phyloP scores from a whole-genome alignment of 2,329 filamentous ascomycete species.

The Alternaria alternata region DNA sequence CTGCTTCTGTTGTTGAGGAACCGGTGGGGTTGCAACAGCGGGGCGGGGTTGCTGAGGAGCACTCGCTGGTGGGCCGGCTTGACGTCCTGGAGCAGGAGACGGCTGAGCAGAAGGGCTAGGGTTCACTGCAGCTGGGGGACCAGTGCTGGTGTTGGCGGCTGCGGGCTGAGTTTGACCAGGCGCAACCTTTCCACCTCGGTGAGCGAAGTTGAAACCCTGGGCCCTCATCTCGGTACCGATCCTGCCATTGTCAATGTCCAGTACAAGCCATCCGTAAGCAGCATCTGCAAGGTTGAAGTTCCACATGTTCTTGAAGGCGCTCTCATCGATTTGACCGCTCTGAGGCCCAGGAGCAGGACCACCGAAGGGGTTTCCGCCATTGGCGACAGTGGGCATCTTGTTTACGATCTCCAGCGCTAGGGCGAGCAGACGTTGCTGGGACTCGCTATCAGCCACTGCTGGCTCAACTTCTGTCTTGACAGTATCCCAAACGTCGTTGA shows the following conservation, averaged over 20 bases:
- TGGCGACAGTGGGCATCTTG: conserved; percentile 96
- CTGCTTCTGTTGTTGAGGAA: conserved; percentile 53
- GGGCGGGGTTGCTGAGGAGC: conserved; percentile 46
- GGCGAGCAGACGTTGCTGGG: conserved; percentile 89
- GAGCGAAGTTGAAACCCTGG: conserved; percentile 98
- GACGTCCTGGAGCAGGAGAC: conserved; percentile 44
- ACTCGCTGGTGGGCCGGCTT: conserved; percentile 40
- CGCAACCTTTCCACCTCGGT: conserved; percentile 79
- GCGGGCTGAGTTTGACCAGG: conserved; percentile 50
- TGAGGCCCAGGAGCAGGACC: conserved; percentile 77
- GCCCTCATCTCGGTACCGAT: conserved; percentile 99
- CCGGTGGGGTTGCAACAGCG: conserved; percentile 46
- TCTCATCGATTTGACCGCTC: conserved; percentile 93
- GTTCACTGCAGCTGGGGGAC: conserved; percentile 50
- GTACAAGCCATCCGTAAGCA: conserved; percentile 92
- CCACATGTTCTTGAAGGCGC: conserved; percentile 99
- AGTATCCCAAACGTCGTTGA: conserved; percentile 99
- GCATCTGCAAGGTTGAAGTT: conserved; percentile 99
- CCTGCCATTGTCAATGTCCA: conserved; percentile 93
- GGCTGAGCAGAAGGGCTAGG: conserved; percentile 50
- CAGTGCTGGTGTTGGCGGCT: conserved; percentile 45
- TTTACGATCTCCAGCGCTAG: conserved; percentile 93
- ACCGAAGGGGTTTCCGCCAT: conserved; percentile 95
- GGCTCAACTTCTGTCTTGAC: conserved; percentile 96
- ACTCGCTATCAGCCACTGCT: conserved; percentile 90